Evolutionary conservation across 2,329 filamentous ascomycete genomes (phyloP), one percentile per base, ranked within the genome.

Genomic region (Mycogone perniciosa): DNA sequence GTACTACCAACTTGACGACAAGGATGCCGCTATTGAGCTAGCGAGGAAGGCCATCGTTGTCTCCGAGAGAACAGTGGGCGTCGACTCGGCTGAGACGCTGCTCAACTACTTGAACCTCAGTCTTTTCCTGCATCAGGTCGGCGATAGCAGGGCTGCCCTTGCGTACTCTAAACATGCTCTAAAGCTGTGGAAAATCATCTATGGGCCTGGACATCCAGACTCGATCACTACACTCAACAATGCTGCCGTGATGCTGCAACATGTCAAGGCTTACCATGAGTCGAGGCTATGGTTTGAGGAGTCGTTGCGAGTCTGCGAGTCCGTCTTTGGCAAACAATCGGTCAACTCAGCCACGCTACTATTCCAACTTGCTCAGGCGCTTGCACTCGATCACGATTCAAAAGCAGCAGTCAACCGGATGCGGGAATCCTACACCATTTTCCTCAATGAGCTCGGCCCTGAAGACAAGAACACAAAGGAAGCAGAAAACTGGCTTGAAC

Each of bases 151-250:
- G 70, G 80, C 82, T 53, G 93, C 92, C n/a, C 76, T 99, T 50
- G 78, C 81, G 9, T 96, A 95, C 66, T 86, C 95, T 57, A 89
- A 88, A 67, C 93, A 99, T 67, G 93, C 93, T 6, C 80, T 99
- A 59, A 85, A 93, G 65, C 77, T 99, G 56, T 97, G 92, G 92
- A 96, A 96, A 76, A 81, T 97, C 61, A 92, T 97, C 62, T 99
- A 96, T 66, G 93, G 93, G 31, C 76, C 86, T 31, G 87, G 89
- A 62, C 93, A 99, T 71, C 93, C 93, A 3, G 93, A 99, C 71
- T 95, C 90, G 7, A 96, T 99, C 71, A 99, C 95, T 7, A 97
- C 93, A 11, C 86, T 97, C 71, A 99, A 97, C 80, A 99, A 99
- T 64, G 92, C 89, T 20, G 93, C 93, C 6, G 93, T 99, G 54